phyloP scores from a whole-genome alignment of 208 protist genomes.

The Kentomonas sorsogonicus region DNA sequence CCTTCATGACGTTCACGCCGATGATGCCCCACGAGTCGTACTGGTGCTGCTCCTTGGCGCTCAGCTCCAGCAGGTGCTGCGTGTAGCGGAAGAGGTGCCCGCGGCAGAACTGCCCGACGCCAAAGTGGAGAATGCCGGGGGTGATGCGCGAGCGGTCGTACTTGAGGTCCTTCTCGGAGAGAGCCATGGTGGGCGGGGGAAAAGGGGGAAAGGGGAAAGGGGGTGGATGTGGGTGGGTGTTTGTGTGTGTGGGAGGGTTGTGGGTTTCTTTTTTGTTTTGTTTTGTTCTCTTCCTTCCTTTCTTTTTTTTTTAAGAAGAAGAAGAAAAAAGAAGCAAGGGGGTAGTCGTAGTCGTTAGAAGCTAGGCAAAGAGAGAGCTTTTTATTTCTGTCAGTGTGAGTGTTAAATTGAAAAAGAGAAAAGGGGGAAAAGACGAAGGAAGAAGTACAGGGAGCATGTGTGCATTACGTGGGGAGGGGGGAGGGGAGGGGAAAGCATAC shows the following conservation, averaged over 20 bases:
- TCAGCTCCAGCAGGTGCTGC: conserved; percentile 29
- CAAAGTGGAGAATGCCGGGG: conserved; percentile 32
- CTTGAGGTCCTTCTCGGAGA: no score
- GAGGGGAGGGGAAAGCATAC: no score
- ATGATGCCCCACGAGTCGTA: conserved; percentile 32
- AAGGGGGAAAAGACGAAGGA: background rate
- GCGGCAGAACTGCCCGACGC: conserved; percentile 32
- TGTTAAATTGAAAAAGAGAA: background rate
- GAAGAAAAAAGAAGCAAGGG: conserved; percentile 6
- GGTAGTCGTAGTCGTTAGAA: no score
- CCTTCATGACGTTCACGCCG: conserved; percentile 25
- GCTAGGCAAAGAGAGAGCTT: no score
- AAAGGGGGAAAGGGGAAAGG: background rate
- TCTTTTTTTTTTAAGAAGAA: conserved; percentile 5
- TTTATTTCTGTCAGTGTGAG: no score
- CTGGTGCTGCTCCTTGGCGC: conserved; percentile 17
- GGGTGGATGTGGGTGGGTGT: background rate
- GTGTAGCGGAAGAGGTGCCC: conserved; percentile 37
- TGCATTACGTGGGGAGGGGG: no score
- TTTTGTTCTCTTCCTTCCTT: background rate
- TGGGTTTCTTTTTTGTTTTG: background rate
- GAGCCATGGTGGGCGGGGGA: no score
- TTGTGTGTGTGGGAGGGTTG: no score
- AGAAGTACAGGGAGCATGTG: no score
- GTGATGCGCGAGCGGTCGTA: conserved; percentile 27